Percentiles rank a stretch among this genome's conserved stretches.
These are phyloP conservation scores for Colletotrichum tropicicola DNA, from an alignment of 2,329 filamentous ascomycete species.

Conservation along the genomic window DNA sequence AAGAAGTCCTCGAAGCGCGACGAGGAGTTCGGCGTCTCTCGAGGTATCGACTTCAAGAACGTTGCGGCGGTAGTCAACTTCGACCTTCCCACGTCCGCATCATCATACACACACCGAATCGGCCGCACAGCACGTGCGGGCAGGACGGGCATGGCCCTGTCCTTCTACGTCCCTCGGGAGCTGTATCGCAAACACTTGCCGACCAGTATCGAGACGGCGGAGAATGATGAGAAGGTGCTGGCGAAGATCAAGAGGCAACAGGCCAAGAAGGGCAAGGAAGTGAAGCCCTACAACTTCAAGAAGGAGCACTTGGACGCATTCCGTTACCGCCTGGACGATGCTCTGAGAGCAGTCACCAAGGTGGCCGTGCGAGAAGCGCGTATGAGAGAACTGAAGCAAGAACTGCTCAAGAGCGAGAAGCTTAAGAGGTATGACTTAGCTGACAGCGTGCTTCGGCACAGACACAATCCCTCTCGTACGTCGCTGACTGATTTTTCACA, in stretches of 20 bases:
- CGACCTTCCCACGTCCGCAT: conserved; percentile 86
- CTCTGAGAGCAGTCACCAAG: conserved; percentile 87
- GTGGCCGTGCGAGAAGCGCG: conserved; percentile 91
- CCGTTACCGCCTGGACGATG: conserved; percentile 93
- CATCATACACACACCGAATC: conserved; percentile 97
- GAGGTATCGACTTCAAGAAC: conserved; percentile 88
- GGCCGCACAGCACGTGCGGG: conserved; percentile 92
- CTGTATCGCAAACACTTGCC: conserved; percentile 90
- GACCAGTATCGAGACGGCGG: conserved; percentile 77
- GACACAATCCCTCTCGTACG: not conserved
- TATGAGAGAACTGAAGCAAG: conserved; percentile 85
- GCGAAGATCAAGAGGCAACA: conserved; percentile 84
- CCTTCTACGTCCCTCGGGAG: conserved; percentile 86
- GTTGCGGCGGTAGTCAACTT: conserved; percentile 97
- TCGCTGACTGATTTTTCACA: conserved; percentile 29
- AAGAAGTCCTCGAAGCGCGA: conserved; percentile 73
- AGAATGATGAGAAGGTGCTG: conserved; percentile 86
- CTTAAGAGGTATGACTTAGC: conserved; percentile 68
- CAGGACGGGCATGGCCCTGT: conserved; percentile 93
- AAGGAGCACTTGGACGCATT: conserved; percentile 95
- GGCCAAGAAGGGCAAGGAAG: conserved; percentile 77
- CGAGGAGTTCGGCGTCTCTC: conserved; percentile 91
- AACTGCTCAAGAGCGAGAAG: conserved; percentile 93
- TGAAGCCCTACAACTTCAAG: conserved; percentile 94
- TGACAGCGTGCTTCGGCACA: not conserved